Percentiles rank a stretch among this genome's conserved stretches.
phyloP scores from a whole-genome alignment of 352 stramenopile species.

The Lagenidium giganteum region DNA sequence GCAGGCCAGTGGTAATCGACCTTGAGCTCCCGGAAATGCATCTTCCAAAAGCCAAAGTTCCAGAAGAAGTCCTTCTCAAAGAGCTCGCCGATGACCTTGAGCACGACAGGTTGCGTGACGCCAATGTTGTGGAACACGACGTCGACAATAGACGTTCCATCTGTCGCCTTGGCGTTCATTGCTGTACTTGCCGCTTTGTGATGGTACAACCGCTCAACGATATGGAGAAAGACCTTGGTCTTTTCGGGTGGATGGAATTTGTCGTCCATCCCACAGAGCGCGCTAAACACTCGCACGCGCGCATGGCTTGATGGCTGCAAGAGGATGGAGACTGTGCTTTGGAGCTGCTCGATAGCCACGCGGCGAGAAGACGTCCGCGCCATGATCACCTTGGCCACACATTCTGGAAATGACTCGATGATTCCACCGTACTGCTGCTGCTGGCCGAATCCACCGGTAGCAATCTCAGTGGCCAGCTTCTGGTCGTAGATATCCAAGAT shows the following conservation, averaged over 20 bases:
- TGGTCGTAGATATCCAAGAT: slow-evolving; percentile 80
- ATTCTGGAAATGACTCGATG: slow-evolving; percentile 65
- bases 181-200: slow-evolving; percentile 34
- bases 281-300: slow-evolving; percentile 49
- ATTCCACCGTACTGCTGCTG: slow-evolving; percentile 16
- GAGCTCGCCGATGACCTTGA: slow-evolving; percentile 54
- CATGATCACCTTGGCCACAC: slow-evolving; percentile 51
- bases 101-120: slow-evolving; percentile 44
- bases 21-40: slow-evolving; percentile 49
- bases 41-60: slow-evolving; percentile 73
- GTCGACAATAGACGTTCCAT: slow-evolving; percentile 18
- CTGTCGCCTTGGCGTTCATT: background rate
- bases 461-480: slow-evolving; percentile 26
- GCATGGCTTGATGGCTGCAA: slow-evolving; percentile 45
- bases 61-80: slow-evolving; percentile 76
- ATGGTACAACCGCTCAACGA: slow-evolving; percentile 53
- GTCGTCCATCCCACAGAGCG: slow-evolving; percentile 49
- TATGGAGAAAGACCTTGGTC: slow-evolving; percentile 57
- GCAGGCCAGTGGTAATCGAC: slow-evolving; percentile 48
- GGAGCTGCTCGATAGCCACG: slow-evolving; percentile 49
- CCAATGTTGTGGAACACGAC: slow-evolving; percentile 75
- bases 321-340: slow-evolving; percentile 42
- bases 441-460: background rate
- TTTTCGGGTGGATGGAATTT: slow-evolving; percentile 69
- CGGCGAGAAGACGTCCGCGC: slow-evolving; percentile 41